These are phyloP conservation scores for Xylaria sp. DNA, from an alignment of 2,329 filamentous ascomycete genomes.

Conservation along the genomic window DNA sequence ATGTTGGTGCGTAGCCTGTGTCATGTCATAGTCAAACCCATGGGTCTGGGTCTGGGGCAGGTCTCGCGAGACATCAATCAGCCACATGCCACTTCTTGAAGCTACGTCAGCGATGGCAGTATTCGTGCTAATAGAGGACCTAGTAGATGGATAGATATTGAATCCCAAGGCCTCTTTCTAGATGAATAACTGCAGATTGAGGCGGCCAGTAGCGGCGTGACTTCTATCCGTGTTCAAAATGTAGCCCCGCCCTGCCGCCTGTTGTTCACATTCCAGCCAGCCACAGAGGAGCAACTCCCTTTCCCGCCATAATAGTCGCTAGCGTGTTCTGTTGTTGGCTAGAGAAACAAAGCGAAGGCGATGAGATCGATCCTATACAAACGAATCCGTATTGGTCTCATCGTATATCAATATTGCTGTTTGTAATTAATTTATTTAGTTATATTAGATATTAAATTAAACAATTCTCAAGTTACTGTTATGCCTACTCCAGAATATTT, in stretches of 20 bases:
- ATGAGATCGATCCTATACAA: neutral
- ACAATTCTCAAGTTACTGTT: neutral
- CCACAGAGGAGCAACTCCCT: neutral
- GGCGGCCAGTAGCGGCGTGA: neutral
- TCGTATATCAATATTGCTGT: neutral
- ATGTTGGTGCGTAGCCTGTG: neutral
- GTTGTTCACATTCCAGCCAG: neutral
- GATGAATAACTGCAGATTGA: neutral
- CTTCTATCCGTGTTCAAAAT: neutral
- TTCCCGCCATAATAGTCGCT: neutral
- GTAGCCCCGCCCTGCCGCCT: neutral
- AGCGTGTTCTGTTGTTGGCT: neutral
- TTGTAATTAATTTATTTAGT: too few relatives aligned
- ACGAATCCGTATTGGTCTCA: neutral
- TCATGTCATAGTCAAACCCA: neutral
- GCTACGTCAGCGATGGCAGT: neutral
- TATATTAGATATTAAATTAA: too few relatives aligned
- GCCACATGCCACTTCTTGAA: neutral
- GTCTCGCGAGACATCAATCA: neutral
- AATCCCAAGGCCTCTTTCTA: neutral
- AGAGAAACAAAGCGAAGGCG: neutral
- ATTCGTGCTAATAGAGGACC: neutral
- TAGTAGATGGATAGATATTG: neutral
- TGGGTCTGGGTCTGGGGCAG: neutral
- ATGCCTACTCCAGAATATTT: neutral